Base-by-base conservation (phyloP, 2,329 filamentous ascomycete species). In the Cylindrodendrum hubeiense region DNA sequence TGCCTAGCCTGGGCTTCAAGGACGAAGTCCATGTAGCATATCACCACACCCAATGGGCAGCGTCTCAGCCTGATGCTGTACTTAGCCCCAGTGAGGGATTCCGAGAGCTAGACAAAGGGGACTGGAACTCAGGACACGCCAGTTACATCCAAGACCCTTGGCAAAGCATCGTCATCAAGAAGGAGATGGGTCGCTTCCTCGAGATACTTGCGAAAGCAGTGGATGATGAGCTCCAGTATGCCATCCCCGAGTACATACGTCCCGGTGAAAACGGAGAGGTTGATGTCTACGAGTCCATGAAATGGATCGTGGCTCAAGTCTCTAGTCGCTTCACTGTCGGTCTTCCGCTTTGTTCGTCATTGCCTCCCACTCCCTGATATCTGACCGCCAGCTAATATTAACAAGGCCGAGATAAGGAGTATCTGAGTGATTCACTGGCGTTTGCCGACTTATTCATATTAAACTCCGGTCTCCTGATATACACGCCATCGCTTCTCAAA, bases 321-420 rank as follows among this genome's bases (percentile, higher is more conserved):
- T 65, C 62, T 9, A 60, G 62, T 43, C 62, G 62, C 21, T 65
- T 65, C 50, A 65, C 62, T 26, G 62, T 65, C 30, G 62, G 62
- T 33, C 56, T 60, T 24, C 43, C 49, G 28, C 62, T 65, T 26
- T 65, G 62, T 65, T 55, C 21, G 56, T 50, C 12, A 10, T 44
- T 24, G 12, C 22, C 13, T 24, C 12, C 19, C 9, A n/a, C n/a
- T n/a, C n/a, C n/a, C n/a, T 13, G 44, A 15, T 15, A 17, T 26
- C n/a, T 22, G 8, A 21, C 2, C 5, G n/a, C 15, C 5, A 21
- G 41, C 58, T 61, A 46, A 62, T 15, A 51, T 21, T 2, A 26
- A 3, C 8, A 50, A 62, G 60, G 62, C 34, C 55, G 56, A 13
- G 24, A 65, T 13, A 60, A 65, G 19, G 50, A 30, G 5, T 65